phyloP scores from a whole-genome alignment of 495 filamentous ascomycete species.

The Penicilliopsis zonata region DNA sequence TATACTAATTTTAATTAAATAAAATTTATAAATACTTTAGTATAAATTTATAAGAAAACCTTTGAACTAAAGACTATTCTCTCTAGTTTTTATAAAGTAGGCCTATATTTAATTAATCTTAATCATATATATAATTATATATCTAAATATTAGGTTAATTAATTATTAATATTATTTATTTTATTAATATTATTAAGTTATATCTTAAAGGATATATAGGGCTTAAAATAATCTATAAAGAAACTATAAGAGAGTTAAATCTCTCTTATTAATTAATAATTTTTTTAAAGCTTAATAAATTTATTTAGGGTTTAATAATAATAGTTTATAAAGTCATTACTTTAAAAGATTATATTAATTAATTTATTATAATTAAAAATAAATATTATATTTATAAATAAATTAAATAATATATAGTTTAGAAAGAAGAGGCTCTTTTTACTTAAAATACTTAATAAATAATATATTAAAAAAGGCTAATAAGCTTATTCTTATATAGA shows the following conservation, averaged over 20 bases:
- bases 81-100: too few species aligned
- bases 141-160: background rate
- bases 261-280: background rate
- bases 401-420: background rate
- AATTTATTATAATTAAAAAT: background rate
- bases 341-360: slow-evolving; percentile 2
- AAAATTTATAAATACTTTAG: background rate
- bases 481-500: background rate
- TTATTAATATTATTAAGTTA: background rate
- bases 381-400: slow-evolving; percentile 1
- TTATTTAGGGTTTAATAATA: background rate
- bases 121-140: background rate
- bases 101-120: background rate
- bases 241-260: background rate
- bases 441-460: background rate
- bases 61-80: too few species aligned
- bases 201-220: background rate
- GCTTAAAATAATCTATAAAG: slow-evolving; percentile 1
- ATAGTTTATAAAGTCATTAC: background rate
- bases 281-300: background rate
- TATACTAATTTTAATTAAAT: background rate
- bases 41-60: too few species aligned
- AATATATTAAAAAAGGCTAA: background rate
- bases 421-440: background rate
- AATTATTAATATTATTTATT: background rate